Conservation (phyloP, 345 rosid genomes). For the Geranium rotundifolium region DNA sequence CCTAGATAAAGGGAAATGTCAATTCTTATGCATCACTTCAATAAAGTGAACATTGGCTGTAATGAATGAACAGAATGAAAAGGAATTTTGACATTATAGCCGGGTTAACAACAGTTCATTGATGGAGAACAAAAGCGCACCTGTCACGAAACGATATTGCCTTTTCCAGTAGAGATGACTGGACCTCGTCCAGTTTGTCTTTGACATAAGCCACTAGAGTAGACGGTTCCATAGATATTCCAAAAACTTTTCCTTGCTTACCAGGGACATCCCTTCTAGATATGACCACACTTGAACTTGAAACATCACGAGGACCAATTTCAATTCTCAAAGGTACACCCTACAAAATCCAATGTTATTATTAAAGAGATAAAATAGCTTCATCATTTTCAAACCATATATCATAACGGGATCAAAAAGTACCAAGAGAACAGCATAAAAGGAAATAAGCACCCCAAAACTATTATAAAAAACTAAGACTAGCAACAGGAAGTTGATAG, state of each 20-base stretch:
- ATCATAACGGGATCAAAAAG: not conserved
- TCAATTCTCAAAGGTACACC: constrained; percentile 87
- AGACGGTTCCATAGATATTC: constrained; percentile 78
- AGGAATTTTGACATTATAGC: not conserved
- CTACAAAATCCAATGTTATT: constrained; percentile 16
- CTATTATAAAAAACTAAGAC: not conserved
- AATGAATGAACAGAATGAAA: not conserved
- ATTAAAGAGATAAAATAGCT: not conserved
- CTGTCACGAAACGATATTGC: constrained; percentile 71
- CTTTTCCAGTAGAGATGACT: constrained; percentile 56
- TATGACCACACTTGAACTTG: constrained; percentile 67
- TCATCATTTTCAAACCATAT: not conserved
- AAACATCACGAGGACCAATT: constrained; percentile 91
- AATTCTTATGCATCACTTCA: not conserved
- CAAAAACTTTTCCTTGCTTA: constrained; percentile 81
- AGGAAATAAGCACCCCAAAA: constrained; percentile 3
- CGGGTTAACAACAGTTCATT: not conserved
- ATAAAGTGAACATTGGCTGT: not conserved
- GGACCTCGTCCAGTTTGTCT: constrained; percentile 88
- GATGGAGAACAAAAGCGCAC: constrained; percentile 22
- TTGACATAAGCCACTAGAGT: constrained; percentile 55
- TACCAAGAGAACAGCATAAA: not conserved
- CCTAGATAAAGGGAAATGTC: not conserved
- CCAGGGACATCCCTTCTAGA: constrained; percentile 92
- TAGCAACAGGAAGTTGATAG: not conserved